Conservation (phyloP, 73 alveolate species). For the Tetrahymena borealis region DNA sequence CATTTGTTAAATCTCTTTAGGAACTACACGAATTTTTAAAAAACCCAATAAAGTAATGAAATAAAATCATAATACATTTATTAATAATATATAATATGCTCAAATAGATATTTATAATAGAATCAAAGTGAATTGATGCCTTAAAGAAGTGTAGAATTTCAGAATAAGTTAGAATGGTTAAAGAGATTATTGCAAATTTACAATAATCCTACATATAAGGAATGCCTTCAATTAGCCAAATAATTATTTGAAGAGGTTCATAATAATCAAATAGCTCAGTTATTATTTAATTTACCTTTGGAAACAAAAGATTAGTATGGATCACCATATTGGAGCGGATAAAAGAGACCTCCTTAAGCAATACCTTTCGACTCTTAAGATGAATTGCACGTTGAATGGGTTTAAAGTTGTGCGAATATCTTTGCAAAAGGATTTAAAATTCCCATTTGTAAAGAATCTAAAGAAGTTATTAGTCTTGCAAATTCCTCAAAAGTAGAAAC, state of each 20-base stretch:
- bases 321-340: constrained; percentile 40
- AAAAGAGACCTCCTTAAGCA: background rate
- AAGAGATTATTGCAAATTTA: constrained; percentile 67
- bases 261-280: constrained; percentile 79
- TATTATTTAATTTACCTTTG: constrained; percentile 82
- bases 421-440: constrained; percentile 69
- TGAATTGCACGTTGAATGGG: constrained; percentile 59
- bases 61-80: background rate
- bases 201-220: constrained; percentile 78
- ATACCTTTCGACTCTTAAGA: constrained; percentile 57
- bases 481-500: background rate
- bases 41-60: constrained; percentile 54
- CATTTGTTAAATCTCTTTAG: constrained; percentile 86
- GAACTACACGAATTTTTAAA: constrained; percentile 73
- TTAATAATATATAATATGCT: background rate
- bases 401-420: constrained; percentile 67
- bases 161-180: constrained; percentile 59
- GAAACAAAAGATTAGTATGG: constrained; percentile 76
- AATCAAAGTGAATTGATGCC: background rate
- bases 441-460: constrained; percentile 3
- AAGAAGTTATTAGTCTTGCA: background rate
- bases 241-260: constrained; percentile 79
- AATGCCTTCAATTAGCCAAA: constrained; percentile 65
- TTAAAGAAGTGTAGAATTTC: background rate
- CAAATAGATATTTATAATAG: background rate